These are phyloP conservation scores for Xylariales sp. DNA, from an alignment of 2,329 filamentous ascomycete species.

Conservation along the genomic window DNA sequence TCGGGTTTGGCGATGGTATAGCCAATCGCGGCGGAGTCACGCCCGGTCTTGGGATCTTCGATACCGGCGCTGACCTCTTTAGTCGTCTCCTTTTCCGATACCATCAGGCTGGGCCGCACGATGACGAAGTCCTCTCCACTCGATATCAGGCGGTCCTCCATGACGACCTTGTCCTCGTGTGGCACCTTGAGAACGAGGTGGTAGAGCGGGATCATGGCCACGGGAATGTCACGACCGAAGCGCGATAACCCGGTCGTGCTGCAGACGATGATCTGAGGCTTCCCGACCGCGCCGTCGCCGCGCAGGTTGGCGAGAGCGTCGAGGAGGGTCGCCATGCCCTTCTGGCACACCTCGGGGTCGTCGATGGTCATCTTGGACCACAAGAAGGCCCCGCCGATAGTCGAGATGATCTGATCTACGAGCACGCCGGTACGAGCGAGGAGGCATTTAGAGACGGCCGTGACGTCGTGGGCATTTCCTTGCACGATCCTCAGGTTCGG, in stretches of 20 bases:
- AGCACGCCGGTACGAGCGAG: conserved; percentile 47
- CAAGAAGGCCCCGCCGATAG: conserved; percentile 57
- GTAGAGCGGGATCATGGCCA: conserved; percentile 59
- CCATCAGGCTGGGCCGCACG: conserved; percentile 55
- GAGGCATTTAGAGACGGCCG: conserved; percentile 54
- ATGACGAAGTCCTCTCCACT: conserved; percentile 53
- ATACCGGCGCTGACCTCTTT: conserved; percentile 54
- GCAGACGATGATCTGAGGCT: conserved; percentile 54
- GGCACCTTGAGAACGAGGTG: conserved; percentile 54
- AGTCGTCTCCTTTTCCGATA: conserved; percentile 43
- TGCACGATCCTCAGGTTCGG: conserved; percentile 58
- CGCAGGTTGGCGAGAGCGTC: conserved; percentile 52
- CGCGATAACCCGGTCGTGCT: conserved; percentile 58
- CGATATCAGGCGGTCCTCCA: conserved; percentile 54
- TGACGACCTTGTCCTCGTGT: conserved; percentile 61
- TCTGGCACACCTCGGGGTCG: conserved; percentile 61
- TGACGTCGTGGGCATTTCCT: conserved; percentile 60
- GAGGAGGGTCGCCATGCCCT: conserved; percentile 58
- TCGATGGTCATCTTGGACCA: conserved; percentile 50
- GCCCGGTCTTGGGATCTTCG: conserved; percentile 51
- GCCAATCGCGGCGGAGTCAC: conserved; percentile 55
- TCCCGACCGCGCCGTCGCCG: conserved; percentile 42
- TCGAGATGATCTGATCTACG: conserved; percentile 61
- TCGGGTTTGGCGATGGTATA: conserved; percentile 62
- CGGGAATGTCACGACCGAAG: conserved; percentile 57